These are phyloP conservation scores for Immersiporthe knoxdaviesiana DNA, from an alignment of 2,329 filamentous ascomycete genomes.

Conservation along the genomic window DNA sequence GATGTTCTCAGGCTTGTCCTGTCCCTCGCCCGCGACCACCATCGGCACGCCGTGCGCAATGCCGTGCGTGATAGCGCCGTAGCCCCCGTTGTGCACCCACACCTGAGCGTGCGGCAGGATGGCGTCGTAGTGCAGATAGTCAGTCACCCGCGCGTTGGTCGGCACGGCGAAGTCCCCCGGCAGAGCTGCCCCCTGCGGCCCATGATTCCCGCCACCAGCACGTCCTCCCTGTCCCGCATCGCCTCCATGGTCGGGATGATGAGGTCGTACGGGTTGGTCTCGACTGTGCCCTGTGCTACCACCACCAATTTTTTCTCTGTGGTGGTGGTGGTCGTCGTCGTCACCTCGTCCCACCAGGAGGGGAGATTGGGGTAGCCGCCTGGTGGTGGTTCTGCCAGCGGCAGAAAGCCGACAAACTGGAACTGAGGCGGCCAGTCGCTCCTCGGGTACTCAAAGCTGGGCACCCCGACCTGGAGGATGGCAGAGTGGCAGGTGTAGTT, in stretches of 20 bases:
- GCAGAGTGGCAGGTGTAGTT: conserved; percentile 42
- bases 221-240: conserved; percentile 34
- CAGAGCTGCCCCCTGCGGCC: conserved; percentile 40
- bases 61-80: conserved; percentile 46
- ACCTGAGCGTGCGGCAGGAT: conserved; percentile 42
- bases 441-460: conserved; percentile 44
- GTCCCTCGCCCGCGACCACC: conserved; percentile 45
- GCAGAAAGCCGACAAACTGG: conserved; percentile 42
- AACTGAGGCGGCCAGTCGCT: conserved; percentile 42
- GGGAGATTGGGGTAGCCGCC: conserved; percentile 32
- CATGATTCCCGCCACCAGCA: conserved; percentile 42
- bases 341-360: conserved; percentile 42
- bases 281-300: conserved; percentile 46
- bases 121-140: conserved; percentile 45
- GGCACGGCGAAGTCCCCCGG: conserved; percentile 32
- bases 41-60: conserved; percentile 46
- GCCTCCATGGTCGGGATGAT: conserved; percentile 44
- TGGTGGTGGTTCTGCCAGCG: conserved; percentile 24
- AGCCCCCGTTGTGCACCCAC: conserved; percentile 47
- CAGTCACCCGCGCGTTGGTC: conserved; percentile 40
- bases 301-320: conserved; percentile 40
- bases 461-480: conserved; percentile 44
- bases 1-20: conserved; percentile 47
- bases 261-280: conserved; percentile 42
- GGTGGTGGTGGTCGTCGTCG: conserved; percentile 21